phyloP scores from a whole-genome alignment of 169 alveolate genomes.

The Toxoplasma gondii region DNA sequence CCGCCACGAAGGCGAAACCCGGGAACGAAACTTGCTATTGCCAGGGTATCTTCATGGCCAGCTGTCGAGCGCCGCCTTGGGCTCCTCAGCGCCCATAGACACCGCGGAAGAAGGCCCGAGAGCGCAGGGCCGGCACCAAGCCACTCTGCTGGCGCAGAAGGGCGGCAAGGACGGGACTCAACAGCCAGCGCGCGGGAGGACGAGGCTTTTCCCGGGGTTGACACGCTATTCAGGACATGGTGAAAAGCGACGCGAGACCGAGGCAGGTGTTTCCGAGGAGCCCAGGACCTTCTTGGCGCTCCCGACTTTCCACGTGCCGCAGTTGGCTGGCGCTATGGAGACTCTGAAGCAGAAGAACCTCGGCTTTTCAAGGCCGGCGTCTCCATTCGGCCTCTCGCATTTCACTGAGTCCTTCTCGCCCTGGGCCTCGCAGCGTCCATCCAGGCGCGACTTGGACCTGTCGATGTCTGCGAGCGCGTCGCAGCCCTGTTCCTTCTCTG shows the following conservation, averaged over 20 bases:
- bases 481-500: background rate
- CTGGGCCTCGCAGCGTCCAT: background rate
- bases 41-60: background rate
- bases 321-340: background rate
- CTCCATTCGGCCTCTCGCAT: background rate
- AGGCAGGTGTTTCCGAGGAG: background rate
- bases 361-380: background rate
- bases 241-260: background rate
- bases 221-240: no score
- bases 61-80: background rate
- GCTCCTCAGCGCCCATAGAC: background rate
- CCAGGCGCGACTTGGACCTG: background rate
- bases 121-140: background rate
- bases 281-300: background rate
- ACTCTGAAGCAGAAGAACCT: background rate
- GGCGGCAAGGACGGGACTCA: background rate
- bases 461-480: background rate
- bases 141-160: background rate
- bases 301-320: background rate
- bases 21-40: background rate
- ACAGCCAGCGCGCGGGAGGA: background rate
- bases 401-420: background rate
- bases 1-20: background rate
- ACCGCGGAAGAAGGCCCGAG: background rate
- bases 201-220: no score